Evolutionary conservation across 1,139 yeast species (phyloP), one percentile per base, ranked within the genome.

Genomic region (Blastobotrys capitulatus): DNA sequence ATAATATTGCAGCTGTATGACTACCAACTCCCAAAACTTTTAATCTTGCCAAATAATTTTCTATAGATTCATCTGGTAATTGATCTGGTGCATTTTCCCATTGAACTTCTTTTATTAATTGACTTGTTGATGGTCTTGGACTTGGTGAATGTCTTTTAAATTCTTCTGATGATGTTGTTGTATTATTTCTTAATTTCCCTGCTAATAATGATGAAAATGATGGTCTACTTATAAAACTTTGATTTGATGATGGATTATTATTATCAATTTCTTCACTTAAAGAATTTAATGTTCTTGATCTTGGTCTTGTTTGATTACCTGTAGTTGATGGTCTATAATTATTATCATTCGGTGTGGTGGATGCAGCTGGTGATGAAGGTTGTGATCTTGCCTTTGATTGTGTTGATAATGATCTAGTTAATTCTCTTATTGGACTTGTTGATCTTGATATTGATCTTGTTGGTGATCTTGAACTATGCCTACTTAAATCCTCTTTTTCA

Each of bases 1-100:
- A 63, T 27, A 78, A 61, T 5, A 72, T 59, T 0, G 70, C 64
- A 1, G 75, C 71, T 2, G 73, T 61, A 42, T 67, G 67, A 37
- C 68, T 66, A 0, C 71, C 73, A 49, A 56, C 47, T 1, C 67
- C 68, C 2, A 69, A 60, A 1, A 65, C 57, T 15, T 59, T 53
- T 10, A 77, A 54, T 44, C 63, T 64, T 1, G 50, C 53, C 20
- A 76, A 50, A 56, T 70, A 77, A 1, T 60, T 59, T 7, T 63
- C 66, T n/a, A 66, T 66, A 1, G 71, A 52, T 31, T 75, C 77
- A 12, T 57, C 59, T 0, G 53, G 61, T 2, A 52, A 56, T 1
- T 67, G 64, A 18, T 57, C 63, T 26, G 46, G 47, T n/a, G 47
- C 42, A 43, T 18, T 31, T 15, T 31, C 49, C 36, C 36, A 38